These are phyloP conservation scores for Neonectria faginata DNA, from an alignment of 2,329 filamentous ascomycete species.

Conservation along the genomic window DNA sequence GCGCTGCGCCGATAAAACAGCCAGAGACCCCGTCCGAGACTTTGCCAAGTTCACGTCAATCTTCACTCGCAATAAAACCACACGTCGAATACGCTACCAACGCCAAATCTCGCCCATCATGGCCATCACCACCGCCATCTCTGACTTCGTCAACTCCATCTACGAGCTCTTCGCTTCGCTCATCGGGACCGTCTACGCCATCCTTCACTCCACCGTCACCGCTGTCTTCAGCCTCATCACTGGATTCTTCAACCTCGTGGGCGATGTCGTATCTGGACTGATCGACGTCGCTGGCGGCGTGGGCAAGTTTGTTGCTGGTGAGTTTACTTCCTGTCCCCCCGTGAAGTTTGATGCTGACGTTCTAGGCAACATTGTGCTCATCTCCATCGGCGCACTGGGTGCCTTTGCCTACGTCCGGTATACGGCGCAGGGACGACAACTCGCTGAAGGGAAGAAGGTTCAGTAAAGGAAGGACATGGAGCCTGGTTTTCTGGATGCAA, in stretches of 20 bases:
- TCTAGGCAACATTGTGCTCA: constrained; percentile 52
- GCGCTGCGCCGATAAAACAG: constrained; percentile 12
- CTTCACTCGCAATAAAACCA: background rate
- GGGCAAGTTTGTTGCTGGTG: constrained; percentile 55
- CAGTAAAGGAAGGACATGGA: constrained; percentile 34
- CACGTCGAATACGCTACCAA: background rate
- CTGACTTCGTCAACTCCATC: constrained; percentile 55
- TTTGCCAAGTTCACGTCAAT: background rate
- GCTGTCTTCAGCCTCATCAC: constrained; percentile 52
- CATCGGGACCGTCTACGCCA: constrained; percentile 49
- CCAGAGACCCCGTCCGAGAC: background rate
- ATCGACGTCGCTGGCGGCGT: constrained; percentile 54
- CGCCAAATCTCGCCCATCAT: constrained; percentile 39
- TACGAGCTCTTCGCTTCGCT: constrained; percentile 56
- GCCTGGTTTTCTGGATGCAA: background rate
- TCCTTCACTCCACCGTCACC: constrained; percentile 50
- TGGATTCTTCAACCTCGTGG: constrained; percentile 52
- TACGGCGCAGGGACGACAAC: constrained; percentile 46
- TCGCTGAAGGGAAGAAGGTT: constrained; percentile 48
- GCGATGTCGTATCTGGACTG: constrained; percentile 51
- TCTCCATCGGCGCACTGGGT: constrained; percentile 49
- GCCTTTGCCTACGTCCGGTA: constrained; percentile 52
- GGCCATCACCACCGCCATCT: constrained; percentile 52
- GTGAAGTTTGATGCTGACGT: background rate
- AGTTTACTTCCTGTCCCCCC: constrained; percentile 31